phyloP scores from a whole-genome alignment of 1,139 yeast genomes.

The Kodamaea sp. region DNA sequence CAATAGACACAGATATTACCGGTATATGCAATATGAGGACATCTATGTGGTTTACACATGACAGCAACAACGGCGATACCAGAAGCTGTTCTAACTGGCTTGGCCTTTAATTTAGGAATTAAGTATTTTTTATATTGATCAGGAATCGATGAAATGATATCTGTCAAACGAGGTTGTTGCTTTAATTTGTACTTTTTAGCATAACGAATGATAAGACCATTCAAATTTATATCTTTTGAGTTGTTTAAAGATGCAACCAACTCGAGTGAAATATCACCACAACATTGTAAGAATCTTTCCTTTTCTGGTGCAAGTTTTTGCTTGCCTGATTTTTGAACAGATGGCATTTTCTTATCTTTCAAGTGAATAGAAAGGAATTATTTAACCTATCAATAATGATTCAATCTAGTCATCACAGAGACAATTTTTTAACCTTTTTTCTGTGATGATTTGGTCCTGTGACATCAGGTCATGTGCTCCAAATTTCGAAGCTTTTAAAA shows the following conservation, averaged over 20 bases:
- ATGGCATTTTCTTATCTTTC: conserved; percentile 24
- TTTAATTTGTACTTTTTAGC: conserved; percentile 89
- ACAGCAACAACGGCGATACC: conserved; percentile 99
- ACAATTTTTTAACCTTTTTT: no score
- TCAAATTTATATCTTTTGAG: conserved; percentile 79
- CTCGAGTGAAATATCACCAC: conserved; percentile 89
- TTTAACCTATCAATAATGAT: no score
- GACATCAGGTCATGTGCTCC: no score
- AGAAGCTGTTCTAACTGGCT: conserved; percentile 97
- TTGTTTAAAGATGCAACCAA: conserved; percentile 73
- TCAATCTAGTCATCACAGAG: no score
- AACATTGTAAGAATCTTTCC: conserved; percentile 88
- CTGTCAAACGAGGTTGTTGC: conserved; percentile 92
- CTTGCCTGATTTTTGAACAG: conserved; percentile 23
- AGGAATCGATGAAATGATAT: conserved; percentile 91
- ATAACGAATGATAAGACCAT: conserved; percentile 79
- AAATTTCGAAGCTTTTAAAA: no score
- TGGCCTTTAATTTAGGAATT: conserved; percentile 90
- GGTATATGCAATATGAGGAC: conserved; percentile 98
- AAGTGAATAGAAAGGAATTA: background rate
- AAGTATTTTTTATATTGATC: conserved; percentile 91
- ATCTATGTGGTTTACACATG: conserved; percentile 98
- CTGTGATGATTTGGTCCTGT: no score
- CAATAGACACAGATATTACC: conserved; percentile 98
- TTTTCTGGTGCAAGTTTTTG: conserved; percentile 77